Evolutionary conservation across 192 early-diverging fungal genomes (phyloP).

Genomic region (Coemansia sp.): DNA sequence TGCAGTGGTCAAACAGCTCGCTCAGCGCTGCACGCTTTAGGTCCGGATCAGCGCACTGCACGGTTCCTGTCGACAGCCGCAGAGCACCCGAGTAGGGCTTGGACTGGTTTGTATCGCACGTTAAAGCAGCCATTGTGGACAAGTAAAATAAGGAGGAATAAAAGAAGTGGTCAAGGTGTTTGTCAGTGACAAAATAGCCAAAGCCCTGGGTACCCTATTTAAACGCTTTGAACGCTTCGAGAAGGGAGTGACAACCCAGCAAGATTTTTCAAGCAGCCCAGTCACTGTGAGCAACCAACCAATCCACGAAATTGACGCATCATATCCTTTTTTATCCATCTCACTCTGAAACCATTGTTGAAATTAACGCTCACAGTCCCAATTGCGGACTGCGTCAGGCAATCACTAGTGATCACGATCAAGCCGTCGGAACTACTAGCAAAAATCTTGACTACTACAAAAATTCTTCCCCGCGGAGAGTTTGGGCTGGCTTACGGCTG

Average conservation of each 20-base stretch:
- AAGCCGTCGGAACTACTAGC: not conserved
- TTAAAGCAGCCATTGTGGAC: not conserved
- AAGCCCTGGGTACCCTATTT: no score
- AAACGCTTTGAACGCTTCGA: no score
- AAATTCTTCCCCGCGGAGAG: not conserved
- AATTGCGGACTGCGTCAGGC: no score
- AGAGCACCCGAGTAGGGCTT: not conserved
- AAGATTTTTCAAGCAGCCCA: not conserved
- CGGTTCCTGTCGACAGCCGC: conserved; percentile 12
- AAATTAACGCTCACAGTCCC: no score
- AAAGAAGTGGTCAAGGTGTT: not conserved
- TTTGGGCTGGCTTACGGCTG: not conserved
- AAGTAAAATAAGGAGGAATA: not conserved
- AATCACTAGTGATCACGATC: not conserved
- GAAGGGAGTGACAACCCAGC: not conserved
- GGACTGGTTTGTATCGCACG: not conserved
- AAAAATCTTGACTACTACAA: not conserved
- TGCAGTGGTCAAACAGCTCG: conserved; percentile 56
- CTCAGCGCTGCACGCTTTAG: conserved; percentile 52
- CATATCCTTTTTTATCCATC: not conserved
- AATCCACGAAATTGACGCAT: conserved; percentile 1
- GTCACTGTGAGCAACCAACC: not conserved
- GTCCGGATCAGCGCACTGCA: conserved; percentile 48
- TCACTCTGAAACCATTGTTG: not conserved
- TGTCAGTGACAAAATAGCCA: not conserved